Percentiles rank a stretch among this genome's conserved stretches.
Evolutionary conservation across 495 filamentous ascomycete genomes (phyloP).

Genomic region (Talaromyces wortmannii): DNA sequence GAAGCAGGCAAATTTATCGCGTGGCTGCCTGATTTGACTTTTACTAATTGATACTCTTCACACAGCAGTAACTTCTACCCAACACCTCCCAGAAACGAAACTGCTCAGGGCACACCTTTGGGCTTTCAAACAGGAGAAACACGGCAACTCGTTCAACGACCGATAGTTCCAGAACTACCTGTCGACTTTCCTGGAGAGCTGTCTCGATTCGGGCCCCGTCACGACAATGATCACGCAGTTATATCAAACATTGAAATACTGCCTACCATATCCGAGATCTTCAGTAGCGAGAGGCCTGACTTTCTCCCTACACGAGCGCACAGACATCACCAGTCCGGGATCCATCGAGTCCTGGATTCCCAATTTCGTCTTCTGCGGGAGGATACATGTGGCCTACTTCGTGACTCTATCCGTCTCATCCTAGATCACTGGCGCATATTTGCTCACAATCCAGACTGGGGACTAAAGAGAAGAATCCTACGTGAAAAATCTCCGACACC

Average conservation of each 20-base stretch:
- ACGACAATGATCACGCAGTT: not conserved
- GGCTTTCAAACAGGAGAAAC: no score
- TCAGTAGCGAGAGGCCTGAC: not conserved
- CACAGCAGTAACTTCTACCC: no score
- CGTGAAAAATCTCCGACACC: slow-evolving; percentile 1
- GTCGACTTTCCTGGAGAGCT: no score
- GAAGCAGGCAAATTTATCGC: no score
- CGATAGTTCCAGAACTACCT: no score
- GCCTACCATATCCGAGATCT: not conserved
- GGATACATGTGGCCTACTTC: slow-evolving; percentile 53
- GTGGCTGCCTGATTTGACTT: no score
- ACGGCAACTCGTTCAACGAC: no score
- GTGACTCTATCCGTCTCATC: slow-evolving; percentile 41
- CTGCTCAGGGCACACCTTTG: no score
- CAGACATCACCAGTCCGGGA: slow-evolving; percentile 43
- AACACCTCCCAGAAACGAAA: no score
- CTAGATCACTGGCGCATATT: slow-evolving; percentile 15
- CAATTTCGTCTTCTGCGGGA: slow-evolving; percentile 58
- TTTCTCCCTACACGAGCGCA: not conserved
- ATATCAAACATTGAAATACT: not conserved
- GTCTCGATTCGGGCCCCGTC: no score
- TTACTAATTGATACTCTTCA: no score
- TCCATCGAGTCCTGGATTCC: slow-evolving; percentile 48
- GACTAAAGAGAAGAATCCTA: slow-evolving; percentile 2
- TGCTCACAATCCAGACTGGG: slow-evolving; percentile 3